phyloP scores from a whole-genome alignment of 2,329 filamentous ascomycete species.

The Ophiostoma perfectum region DNA sequence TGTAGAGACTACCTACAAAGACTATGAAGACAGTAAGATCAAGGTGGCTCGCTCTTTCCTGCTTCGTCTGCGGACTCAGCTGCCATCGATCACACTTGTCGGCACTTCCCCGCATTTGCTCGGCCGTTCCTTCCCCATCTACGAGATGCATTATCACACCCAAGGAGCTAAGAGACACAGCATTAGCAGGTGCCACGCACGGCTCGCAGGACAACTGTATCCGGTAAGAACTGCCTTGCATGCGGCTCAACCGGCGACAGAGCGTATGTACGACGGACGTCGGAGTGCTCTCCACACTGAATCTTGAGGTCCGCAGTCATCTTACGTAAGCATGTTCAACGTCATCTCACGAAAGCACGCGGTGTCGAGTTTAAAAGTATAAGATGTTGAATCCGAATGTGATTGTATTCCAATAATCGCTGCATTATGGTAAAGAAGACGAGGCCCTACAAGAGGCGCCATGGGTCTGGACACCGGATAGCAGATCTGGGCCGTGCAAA shows the following conservation, averaged over 20 bases:
- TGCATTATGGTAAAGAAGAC: too few species aligned
- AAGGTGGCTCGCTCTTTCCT: background rate
- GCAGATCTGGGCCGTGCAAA: too few species aligned
- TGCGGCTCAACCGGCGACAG: slow-evolving; percentile 4
- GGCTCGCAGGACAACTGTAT: slow-evolving; percentile 12
- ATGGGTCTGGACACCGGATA: too few species aligned
- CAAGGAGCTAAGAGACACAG: background rate
- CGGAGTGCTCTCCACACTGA: slow-evolving; percentile 12
- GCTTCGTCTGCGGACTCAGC: background rate
- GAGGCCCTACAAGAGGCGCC: too few species aligned
- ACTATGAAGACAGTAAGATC: background rate
- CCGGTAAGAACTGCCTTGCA: slow-evolving; percentile 9
- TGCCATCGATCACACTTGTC: background rate
- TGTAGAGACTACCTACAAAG: too few species aligned
- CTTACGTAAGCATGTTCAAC: too few species aligned
- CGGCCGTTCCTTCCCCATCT: slow-evolving; percentile 16
- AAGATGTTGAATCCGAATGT: too few species aligned
- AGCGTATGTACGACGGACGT: slow-evolving; percentile 23
- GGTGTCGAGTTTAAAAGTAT: too few species aligned
- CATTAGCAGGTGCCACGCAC: background rate
- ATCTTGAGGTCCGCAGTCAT: too few species aligned
- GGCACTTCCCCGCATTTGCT: slow-evolving; percentile 20
- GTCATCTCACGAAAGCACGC: too few species aligned
- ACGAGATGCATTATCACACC: background rate
- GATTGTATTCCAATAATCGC: too few species aligned